Evolutionary conservation across 2,329 filamentous ascomycete genomes (phyloP).

Genomic region (Penicillium sp.): DNA sequence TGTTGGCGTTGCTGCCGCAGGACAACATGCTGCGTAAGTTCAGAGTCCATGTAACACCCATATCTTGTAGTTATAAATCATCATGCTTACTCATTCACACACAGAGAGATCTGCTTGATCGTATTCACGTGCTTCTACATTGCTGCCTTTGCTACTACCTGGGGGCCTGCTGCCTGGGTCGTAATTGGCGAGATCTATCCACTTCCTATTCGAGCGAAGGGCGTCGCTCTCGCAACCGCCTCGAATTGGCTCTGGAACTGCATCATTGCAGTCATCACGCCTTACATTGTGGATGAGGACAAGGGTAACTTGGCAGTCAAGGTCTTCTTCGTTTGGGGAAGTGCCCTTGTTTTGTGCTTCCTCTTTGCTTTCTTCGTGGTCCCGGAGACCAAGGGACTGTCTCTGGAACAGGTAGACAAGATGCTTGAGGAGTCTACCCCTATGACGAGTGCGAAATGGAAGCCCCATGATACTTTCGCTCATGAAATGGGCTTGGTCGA

Average conservation of each 20-base stretch:
- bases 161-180: conserved; percentile 73
- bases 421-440: conserved; percentile 88
- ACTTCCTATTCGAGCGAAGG: conserved; percentile 82
- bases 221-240: conserved; percentile 82
- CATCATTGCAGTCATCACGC: conserved; percentile 70
- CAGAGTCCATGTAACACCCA: background rate
- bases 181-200: conserved; percentile 90
- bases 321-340: conserved; percentile 81
- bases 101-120: conserved; percentile 56
- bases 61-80: background rate
- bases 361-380: conserved; percentile 74
- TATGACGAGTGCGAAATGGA: conserved; percentile 76
- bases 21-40: conserved; percentile 48
- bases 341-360: conserved; percentile 70
- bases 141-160: conserved; percentile 87
- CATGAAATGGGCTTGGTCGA: conserved; percentile 56
- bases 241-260: conserved; percentile 94
- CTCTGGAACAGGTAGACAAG: conserved; percentile 79
- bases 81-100: background rate
- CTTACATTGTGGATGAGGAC: conserved; percentile 62
- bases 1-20: conserved; percentile 65
- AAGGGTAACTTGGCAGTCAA: conserved; percentile 65
- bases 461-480: conserved; percentile 72
- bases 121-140: conserved; percentile 90
- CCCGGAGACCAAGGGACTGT: conserved; percentile 75